Percentiles rank a stretch among this genome's conserved stretches.
Conservation (phyloP, 768 basidiomycete genomes). For the Suillus brevipes region DNA sequence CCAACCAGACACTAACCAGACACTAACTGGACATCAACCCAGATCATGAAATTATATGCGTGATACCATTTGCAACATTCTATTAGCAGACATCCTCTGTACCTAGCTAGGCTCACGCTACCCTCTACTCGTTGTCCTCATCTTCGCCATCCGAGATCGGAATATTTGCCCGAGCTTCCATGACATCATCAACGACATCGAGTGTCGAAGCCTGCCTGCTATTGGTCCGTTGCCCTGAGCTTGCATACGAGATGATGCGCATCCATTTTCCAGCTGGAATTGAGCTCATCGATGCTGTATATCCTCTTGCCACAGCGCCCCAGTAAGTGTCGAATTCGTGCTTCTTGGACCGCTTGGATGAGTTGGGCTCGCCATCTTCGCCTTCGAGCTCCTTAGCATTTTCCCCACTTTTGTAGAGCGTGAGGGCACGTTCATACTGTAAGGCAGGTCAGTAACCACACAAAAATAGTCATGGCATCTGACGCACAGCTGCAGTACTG, state of each 20-base stretch:
- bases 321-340: constrained; percentile 6
- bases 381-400: constrained; percentile 2
- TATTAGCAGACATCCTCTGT: not conserved
- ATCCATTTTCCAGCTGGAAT: constrained; percentile 5
- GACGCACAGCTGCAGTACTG: constrained; percentile 6
- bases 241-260: not conserved
- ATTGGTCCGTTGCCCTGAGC: not conserved
- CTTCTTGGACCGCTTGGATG: not conserved
- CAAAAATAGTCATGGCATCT: not conserved
- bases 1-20: not conserved
- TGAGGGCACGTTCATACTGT: constrained; percentile 8
- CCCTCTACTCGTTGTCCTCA: not conserved
- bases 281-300: not conserved
- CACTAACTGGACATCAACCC: not conserved
- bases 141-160: not conserved
- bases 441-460: not conserved
- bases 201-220: not conserved
- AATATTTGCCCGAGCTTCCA: not conserved
- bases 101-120: not conserved
- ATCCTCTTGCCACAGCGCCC: not conserved
- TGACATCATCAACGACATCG: not conserved
- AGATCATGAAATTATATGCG: not conserved
- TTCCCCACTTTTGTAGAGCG: constrained; percentile 7
- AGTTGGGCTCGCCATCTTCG: not conserved
- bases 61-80: not conserved